Conservation (phyloP, 2,329 filamentous ascomycete genomes). For the Colletotrichum orbiculare region DNA sequence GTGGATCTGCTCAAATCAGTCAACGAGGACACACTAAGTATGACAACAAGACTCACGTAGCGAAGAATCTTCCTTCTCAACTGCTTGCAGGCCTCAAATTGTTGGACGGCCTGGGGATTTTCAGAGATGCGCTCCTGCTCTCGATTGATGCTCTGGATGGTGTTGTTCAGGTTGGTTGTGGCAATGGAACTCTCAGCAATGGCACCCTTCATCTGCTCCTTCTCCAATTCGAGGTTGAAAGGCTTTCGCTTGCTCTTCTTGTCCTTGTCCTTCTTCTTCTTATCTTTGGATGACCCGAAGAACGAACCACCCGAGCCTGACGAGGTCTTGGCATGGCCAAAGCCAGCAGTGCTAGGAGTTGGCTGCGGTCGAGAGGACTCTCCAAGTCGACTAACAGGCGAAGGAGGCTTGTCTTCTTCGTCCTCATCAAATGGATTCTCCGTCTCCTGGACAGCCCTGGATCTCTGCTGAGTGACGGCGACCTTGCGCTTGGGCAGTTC, state of each 20-base stretch:
- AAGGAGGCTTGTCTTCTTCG: conserved; percentile 62
- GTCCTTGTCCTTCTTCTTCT: conserved; percentile 61
- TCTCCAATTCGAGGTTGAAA: conserved; percentile 90
- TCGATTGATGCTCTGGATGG: conserved; percentile 89
- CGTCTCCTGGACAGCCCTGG: conserved; percentile 85
- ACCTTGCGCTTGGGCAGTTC: conserved; percentile 76
- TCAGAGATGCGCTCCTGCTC: conserved; percentile 90
- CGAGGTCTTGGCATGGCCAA: conserved; percentile 51
- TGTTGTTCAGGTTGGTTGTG: conserved; percentile 90
- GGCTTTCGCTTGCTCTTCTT: conserved; percentile 69
- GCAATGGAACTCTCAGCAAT: conserved; percentile 91
- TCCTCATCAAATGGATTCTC: conserved; percentile 78
- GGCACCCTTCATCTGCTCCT: conserved; percentile 85
- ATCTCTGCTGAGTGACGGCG: conserved; percentile 79
- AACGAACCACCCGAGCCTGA: conserved; percentile 51
- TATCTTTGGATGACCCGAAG: conserved; percentile 59
- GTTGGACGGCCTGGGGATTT: conserved; percentile 77
- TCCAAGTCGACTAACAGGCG: conserved; percentile 39
- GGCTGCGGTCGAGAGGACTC: conserved; percentile 43
- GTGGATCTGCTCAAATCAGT: conserved; percentile 71
- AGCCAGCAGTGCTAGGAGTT: conserved; percentile 39
- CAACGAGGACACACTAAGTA: background rate
- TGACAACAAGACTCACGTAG: conserved; percentile 67
- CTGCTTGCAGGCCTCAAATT: conserved; percentile 88
- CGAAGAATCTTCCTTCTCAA: conserved; percentile 86